phyloP scores from a whole-genome alignment of 2,329 filamentous ascomycete species.

The Diatrype stigma region DNA sequence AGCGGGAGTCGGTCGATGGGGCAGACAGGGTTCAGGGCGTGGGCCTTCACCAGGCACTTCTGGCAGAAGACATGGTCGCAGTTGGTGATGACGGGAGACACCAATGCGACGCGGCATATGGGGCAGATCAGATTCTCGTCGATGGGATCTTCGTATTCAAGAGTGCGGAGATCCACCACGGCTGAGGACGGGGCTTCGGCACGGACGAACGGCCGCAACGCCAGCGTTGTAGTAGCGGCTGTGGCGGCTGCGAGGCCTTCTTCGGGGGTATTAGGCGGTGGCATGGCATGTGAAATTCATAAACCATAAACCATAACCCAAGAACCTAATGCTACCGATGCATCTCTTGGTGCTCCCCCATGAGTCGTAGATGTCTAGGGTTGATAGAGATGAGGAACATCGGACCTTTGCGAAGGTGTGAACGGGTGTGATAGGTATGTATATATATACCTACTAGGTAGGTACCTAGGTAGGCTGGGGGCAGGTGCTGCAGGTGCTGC shows the following conservation, averaged over 20 bases:
- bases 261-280: constrained; percentile 32
- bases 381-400: too few relatives aligned
- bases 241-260: constrained; percentile 21
- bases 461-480: too few relatives aligned
- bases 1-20: constrained; percentile 52
- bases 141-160: constrained; percentile 38
- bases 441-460: too few relatives aligned
- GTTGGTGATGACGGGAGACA: constrained; percentile 56
- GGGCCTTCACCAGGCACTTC: constrained; percentile 46
- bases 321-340: background rate
- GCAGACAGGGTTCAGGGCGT: constrained; percentile 42
- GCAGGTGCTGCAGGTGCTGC: too few relatives aligned
- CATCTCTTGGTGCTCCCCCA: background rate
- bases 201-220: constrained; percentile 19
- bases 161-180: constrained; percentile 41
- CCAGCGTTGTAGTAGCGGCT: constrained; percentile 17
- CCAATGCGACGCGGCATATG: constrained; percentile 57
- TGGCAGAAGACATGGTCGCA: constrained; percentile 65
- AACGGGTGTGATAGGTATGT: too few relatives aligned
- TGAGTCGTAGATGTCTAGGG: background rate
- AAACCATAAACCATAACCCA: background rate
- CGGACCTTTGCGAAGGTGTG: too few relatives aligned
- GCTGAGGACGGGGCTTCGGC: constrained; percentile 10
- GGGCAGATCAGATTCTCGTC: constrained; percentile 49
- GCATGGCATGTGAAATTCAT: constrained; percentile 19